Evolutionary conservation across 257 asterid genomes (phyloP).

Genomic region (Solanum pennellii): DNA sequence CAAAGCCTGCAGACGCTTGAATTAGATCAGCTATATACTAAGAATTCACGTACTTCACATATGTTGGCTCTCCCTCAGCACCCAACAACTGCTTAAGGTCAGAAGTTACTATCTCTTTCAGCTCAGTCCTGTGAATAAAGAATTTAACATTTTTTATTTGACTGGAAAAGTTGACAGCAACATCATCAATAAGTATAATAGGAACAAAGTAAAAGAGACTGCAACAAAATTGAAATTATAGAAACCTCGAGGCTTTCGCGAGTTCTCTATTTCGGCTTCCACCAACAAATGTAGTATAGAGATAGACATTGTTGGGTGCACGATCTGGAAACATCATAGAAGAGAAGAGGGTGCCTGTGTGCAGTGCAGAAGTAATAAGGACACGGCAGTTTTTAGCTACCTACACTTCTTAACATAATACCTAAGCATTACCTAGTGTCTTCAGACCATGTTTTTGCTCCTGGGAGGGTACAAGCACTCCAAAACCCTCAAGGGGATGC

Average conservation of each 20-base stretch:
- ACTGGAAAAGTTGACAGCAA: neutral
- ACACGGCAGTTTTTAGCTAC: neutral
- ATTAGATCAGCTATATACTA: neutral
- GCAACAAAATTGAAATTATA: neutral
- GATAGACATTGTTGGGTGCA: constrained; percentile 67
- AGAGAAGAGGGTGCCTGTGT: constrained; percentile 82
- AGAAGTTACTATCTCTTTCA: constrained; percentile 61
- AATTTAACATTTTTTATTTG: neutral
- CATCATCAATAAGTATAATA: neutral
- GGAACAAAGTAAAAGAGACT: neutral
- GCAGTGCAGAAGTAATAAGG: neutral
- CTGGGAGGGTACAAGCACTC: constrained; percentile 82
- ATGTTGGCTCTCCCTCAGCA: constrained; percentile 74
- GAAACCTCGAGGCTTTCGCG: constrained; percentile 71
- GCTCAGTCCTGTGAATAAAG: constrained; percentile 47
- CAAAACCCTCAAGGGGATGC: constrained; percentile 92
- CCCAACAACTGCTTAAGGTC: constrained; percentile 79
- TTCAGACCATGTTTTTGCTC: constrained; percentile 78
- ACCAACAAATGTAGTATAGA: constrained; percentile 84
- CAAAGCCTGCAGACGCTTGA: neutral
- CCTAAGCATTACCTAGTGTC: constrained; percentile 53
- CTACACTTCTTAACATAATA: neutral
- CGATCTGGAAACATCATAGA: constrained; percentile 98
- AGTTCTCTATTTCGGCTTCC: constrained; percentile 84
- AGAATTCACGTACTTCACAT: constrained; percentile 39